Percentiles rank a stretch among this genome's conserved stretches.
Evolutionary conservation across 1,284 basidiomycete species (phyloP).

Genomic region (Hymenochaete sp.): DNA sequence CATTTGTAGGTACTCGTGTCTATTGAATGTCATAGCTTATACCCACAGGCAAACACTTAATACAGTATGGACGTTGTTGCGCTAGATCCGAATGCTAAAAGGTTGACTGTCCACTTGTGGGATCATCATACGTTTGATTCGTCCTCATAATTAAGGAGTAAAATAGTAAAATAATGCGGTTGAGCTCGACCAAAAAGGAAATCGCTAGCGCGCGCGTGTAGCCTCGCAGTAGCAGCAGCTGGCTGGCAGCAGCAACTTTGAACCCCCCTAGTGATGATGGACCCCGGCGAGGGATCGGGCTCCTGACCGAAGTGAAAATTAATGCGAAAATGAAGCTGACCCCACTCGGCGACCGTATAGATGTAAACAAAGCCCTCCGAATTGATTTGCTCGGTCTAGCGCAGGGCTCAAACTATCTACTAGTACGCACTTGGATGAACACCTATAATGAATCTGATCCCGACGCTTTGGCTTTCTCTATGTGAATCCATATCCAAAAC

Average conservation of each 20-base stretch:
- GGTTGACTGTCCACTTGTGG: constrained; percentile 76
- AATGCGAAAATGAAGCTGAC: too few relatives aligned
- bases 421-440: constrained; percentile 75
- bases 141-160: too few relatives aligned
- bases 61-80: constrained; percentile 82
- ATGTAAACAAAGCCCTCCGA: constrained; percentile 81
- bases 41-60: constrained; percentile 17
- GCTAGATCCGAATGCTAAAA: constrained; percentile 64
- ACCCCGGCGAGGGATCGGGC: too few relatives aligned
- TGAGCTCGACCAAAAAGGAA: too few relatives aligned
- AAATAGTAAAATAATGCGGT: too few relatives aligned
- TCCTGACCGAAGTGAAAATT: too few relatives aligned
- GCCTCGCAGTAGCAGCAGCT: too few relatives aligned
- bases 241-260: too few relatives aligned
- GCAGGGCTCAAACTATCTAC: constrained; percentile 39
- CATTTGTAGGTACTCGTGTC: constrained; percentile 80
- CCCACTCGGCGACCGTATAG: too few relatives aligned
- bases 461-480: constrained; percentile 45
- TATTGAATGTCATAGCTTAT: constrained; percentile 6
- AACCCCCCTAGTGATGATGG: too few relatives aligned
- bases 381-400: constrained; percentile 80
- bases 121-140: constrained; percentile 58
- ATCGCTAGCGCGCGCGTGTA: too few relatives aligned
- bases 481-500: constrained; percentile 40
- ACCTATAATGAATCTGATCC: constrained; percentile 55